These are phyloP conservation scores for Ceratobasidium sp. DNA, from an alignment of 1,284 basidiomycete genomes.

Conservation along the genomic window DNA sequence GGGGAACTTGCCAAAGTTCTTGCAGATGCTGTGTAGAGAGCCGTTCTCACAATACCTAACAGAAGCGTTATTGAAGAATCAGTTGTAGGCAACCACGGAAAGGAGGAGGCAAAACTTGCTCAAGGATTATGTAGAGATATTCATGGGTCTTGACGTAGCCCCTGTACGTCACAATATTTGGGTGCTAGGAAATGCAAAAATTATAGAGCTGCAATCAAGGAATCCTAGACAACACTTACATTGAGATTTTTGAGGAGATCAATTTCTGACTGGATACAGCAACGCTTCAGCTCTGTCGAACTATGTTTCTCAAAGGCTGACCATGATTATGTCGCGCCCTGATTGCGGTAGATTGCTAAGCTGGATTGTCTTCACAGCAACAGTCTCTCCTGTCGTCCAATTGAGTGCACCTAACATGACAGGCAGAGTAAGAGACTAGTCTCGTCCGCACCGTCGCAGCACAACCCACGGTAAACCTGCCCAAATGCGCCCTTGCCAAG, in stretches of 20 bases:
- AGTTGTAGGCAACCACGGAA: constrained; percentile 17
- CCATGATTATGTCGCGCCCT: constrained; percentile 97
- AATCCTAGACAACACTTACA: constrained; percentile 58
- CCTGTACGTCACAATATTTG: constrained; percentile 99
- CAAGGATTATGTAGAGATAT: constrained; percentile 95
- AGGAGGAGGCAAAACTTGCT: constrained; percentile 66
- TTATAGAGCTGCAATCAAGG: constrained; percentile 13
- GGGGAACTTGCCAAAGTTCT: constrained; percentile 97
- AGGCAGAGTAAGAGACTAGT: neutral
- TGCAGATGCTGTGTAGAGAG: constrained; percentile 92
- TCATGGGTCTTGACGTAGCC: constrained; percentile 96
- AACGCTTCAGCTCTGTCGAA: neutral
- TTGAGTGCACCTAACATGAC: constrained; percentile 80
- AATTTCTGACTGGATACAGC: constrained; percentile 85
- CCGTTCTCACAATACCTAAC: constrained; percentile 96
- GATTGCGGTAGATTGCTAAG: constrained; percentile 92
- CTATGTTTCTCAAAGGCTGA: constrained; percentile 56
- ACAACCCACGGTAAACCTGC: constrained; percentile 86
- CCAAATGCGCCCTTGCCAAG: constrained; percentile 95
- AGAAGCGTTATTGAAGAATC: constrained; percentile 34
- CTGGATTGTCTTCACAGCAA: constrained; percentile 95
- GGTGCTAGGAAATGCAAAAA: constrained; percentile 55
- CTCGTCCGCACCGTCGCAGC: constrained; percentile 4
- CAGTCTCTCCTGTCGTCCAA: constrained; percentile 95
- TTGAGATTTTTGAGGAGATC: constrained; percentile 97